Evolutionary conservation across 2,329 filamentous ascomycete species (phyloP).

Genomic region (Venturia nashicola): DNA sequence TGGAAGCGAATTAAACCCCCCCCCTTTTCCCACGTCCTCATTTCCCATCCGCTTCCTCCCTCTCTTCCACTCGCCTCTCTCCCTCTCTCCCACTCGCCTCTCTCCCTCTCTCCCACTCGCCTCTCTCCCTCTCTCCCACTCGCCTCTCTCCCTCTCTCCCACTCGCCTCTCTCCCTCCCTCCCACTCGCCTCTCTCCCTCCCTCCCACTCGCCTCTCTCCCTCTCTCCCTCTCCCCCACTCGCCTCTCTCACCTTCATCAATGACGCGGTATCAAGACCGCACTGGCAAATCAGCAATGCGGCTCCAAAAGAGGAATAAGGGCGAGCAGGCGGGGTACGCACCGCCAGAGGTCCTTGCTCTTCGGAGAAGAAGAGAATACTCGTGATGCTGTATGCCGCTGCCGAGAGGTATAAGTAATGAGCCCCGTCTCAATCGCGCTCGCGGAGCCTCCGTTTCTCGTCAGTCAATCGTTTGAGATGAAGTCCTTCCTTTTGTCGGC

Average conservation of each 20-base stretch:
- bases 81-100: not conserved
- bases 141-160: not conserved
- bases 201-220: too few relatives aligned
- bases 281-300: not conserved
- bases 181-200: too few relatives aligned
- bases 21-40: too few relatives aligned
- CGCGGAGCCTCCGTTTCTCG: not conserved
- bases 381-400: not conserved
- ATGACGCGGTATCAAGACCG: not conserved
- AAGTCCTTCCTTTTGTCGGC: not conserved
- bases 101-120: not conserved
- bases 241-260: not conserved
- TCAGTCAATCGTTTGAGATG: not conserved
- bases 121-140: not conserved
- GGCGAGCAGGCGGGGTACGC: not conserved
- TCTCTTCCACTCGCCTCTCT: not conserved
- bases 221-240: not conserved
- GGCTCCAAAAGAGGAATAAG: not conserved
- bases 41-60: not conserved
- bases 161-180: not conserved
- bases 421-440: not conserved
- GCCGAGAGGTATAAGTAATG: not conserved
- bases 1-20: not conserved
- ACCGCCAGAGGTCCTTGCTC: not conserved
- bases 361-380: not conserved